Evolutionary conservation across 768 basidiomycete species (phyloP), one percentile per base, ranked within the genome.

Genomic region (Rubroboletus pulcherrimus): DNA sequence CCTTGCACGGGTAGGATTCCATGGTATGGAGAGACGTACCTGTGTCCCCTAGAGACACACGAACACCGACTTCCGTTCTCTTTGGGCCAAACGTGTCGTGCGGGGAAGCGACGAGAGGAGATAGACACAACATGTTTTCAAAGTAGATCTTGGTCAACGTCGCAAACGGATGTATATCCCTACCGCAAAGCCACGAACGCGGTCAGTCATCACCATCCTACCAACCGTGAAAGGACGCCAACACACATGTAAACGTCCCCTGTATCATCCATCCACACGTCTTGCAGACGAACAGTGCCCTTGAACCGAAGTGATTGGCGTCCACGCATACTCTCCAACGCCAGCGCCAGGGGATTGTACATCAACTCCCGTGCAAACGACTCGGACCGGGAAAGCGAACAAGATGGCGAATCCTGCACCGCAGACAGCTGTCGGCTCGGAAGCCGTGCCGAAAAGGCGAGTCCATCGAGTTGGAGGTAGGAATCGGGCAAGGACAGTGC

Each of bases 291-390:
- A 17, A 81, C 77, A 0, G 76, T 74, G 3, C 82, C 86, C 47
- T 82, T 73, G 55, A 87, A 78, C 35, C 81, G 76, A 19, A 91
- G 70, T 26, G 80, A 79, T 1, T 84, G 85, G 19, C 87, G 71
- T 17, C 87, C 86, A 38, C 88, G 87, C 87, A 91, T 89, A 68
- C 83, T 88, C 70, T 91, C 89, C 49, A 91, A 67, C 0, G 87
- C 84, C 21, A 91, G 70, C 4, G 89, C 85, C 12, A 91, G 74
- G 0, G 85, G 83, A 59, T 86, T 89, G 57, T 86, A 74, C 21
- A 91, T 75, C 14, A 91, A 72, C 17, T 75, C 74, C 10, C 57
- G 43, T 1, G 58, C 53, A 5, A 39, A 53, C 24, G 64, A 55
- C 15, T 72, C 69, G 43, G 75, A 73, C 24, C 54, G 52, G 12